Base-by-base conservation (phyloP, 176 grass and related monocot genomes). In the Oropetium thomaeum region DNA sequence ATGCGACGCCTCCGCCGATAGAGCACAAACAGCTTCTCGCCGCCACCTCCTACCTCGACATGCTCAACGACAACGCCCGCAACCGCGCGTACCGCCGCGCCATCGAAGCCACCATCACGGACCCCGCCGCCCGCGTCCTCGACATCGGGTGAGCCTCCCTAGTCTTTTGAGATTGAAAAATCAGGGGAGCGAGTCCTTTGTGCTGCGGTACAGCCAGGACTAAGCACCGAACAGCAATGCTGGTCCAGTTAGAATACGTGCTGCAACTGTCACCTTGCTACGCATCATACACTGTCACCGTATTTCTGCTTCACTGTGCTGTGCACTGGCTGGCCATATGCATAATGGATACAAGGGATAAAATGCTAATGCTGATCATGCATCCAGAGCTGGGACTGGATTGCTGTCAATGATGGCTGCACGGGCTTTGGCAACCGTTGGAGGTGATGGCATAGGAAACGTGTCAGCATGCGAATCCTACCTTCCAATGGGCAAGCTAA, bases 401-500 rank as follows among this genome's bases (percentile, higher is more conserved):
- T 51, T 97, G 75, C 81, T 97, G 14, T 97, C 94, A 44, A 94
- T 98, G 91, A 92, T 94, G 91, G 82, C 84, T 3, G 91, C 86
- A 23, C 66, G 84, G 42, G 89, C 91, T 75, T 81, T 93, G 78
- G 71, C 32, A 23, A 68, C 49, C 28, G 66, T 72, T 47, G 79
- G 75, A 69, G 84, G 72, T 69, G 71, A 89, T 53, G 66, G 70
- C 23, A 71, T 40, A 69, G 91, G 78, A 20, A 67, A 33, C 0
- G 81, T 98, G 33, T 86, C 88, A 35, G 91, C 91, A 35, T 94
- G 91, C 53, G 95, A 98, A 61, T 92, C 95, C 14, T 92, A 94
- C 72, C 86, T 98, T 77, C 95, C 91, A 10, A 98, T 98, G 91
- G 91, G 89, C 47, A 98, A 98, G 77, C 47, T 98, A 38, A 81